Conservation (phyloP, 192 early-diverging fungal species). For the Backusella westeae region DNA sequence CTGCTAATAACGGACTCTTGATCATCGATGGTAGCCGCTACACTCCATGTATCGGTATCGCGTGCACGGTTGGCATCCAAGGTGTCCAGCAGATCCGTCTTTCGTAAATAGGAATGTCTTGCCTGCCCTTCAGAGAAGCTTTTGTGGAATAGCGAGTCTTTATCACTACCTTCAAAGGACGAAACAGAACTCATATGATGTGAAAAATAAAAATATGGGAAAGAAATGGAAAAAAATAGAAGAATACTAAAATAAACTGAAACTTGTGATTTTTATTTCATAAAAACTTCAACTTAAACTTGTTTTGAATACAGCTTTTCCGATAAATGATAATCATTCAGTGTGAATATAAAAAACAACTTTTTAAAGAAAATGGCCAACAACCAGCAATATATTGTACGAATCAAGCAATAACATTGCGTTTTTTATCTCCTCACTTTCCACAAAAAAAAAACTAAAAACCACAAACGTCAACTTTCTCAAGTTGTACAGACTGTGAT, state of each 20-base stretch:
- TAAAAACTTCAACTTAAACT: too few species aligned
- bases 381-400: too few species aligned
- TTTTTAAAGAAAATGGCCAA: too few species aligned
- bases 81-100: conserved; percentile 34
- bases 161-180: conserved; percentile 29
- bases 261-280: too few species aligned
- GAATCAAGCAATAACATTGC: too few species aligned
- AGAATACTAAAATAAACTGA: background rate
- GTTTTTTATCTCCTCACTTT: too few species aligned
- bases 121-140: conserved; percentile 16
- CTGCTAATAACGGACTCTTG: conserved; percentile 39
- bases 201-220: background rate
- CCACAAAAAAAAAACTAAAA: too few species aligned
- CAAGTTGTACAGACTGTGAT: too few species aligned
- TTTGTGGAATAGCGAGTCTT: conserved; percentile 23
- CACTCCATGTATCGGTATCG: conserved; percentile 41
- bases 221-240: background rate
- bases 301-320: too few species aligned
- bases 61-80: conserved; percentile 25
- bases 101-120: conserved; percentile 28
- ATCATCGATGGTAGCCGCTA: conserved; percentile 43
- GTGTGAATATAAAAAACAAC: too few species aligned
- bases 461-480: too few species aligned
- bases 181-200: conserved; percentile 30
- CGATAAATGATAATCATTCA: too few species aligned